These are phyloP conservation scores for Saraca asoca DNA, from an alignment of 331 rosid genomes.

Conservation along the genomic window DNA sequence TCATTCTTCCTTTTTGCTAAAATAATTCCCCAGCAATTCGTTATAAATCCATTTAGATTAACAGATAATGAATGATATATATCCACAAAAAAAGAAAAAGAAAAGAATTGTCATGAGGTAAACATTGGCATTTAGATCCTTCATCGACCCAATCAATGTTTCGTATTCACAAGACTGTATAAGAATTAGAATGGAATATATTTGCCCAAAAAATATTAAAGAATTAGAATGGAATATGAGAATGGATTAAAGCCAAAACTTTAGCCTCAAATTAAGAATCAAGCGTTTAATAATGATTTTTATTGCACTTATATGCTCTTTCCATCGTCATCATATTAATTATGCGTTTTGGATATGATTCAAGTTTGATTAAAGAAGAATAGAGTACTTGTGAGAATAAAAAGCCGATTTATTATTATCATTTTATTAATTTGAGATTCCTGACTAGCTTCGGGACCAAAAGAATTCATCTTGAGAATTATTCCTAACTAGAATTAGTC, in stretches of 20 bases:
- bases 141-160: constrained; percentile 37
- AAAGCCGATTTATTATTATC: constrained; percentile 24
- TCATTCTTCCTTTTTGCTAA: not conserved
- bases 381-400: constrained; percentile 21
- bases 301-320: constrained; percentile 25
- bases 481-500: constrained; percentile 43
- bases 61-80: not conserved
- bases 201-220: not conserved
- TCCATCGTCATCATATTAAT: constrained; percentile 30
- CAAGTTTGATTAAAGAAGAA: constrained; percentile 30
- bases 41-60: constrained; percentile 8
- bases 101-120: constrained; percentile 18
- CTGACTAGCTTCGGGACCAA: constrained; percentile 23
- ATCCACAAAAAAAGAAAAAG: not conserved
- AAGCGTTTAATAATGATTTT: constrained; percentile 36
- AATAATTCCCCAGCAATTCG: constrained; percentile 4
- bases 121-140: constrained; percentile 38
- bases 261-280: constrained; percentile 37
- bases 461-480: constrained; percentile 24
- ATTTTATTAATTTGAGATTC: constrained; percentile 30
- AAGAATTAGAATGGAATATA: too few species aligned
- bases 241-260: constrained; percentile 52
- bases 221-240: constrained; percentile 42
- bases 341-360: constrained; percentile 38
- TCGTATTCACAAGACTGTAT: constrained; percentile 31